Conservation (phyloP, 441 rosid species). For the Croton laevigatus region DNA sequence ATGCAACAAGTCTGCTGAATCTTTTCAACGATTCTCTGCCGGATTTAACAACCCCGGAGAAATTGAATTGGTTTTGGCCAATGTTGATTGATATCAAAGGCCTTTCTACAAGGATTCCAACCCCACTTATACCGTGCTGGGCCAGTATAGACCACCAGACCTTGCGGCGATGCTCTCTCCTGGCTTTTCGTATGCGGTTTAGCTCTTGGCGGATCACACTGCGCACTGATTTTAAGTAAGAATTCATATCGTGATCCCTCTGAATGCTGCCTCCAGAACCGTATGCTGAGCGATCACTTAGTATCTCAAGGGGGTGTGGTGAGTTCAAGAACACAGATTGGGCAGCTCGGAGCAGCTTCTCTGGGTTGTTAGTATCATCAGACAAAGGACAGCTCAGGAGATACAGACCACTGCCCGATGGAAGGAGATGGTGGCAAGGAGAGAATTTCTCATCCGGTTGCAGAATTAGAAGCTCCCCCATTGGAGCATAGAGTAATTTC, state of each 20-base stretch:
- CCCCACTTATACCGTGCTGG: constrained; percentile 19
- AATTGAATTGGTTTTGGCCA: constrained; percentile 42
- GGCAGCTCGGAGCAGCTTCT: constrained; percentile 64
- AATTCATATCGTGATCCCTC: constrained; percentile 87
- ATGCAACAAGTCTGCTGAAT: constrained; percentile 64
- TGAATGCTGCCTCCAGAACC: constrained; percentile 80
- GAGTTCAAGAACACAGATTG: constrained; percentile 67
- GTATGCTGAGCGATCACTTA: constrained; percentile 79
- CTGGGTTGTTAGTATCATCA: constrained; percentile 41
- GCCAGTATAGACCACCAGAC: constrained; percentile 73
- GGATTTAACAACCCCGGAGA: constrained; percentile 55
- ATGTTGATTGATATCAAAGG: constrained; percentile 20
- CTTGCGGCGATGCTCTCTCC: constrained; percentile 55
- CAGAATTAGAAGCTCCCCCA: constrained; percentile 89
- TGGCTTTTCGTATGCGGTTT: constrained; percentile 54
- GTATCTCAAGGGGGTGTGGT: constrained; percentile 93
- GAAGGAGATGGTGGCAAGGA: constrained; percentile 86
- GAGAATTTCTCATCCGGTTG: constrained; percentile 93
- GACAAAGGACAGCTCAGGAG: constrained; percentile 40
- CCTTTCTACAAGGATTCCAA: constrained; percentile 33
- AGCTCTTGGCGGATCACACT: constrained; percentile 70
- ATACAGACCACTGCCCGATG: constrained; percentile 81
- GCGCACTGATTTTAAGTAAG: constrained; percentile 63
- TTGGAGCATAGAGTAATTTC: constrained; percentile 79
- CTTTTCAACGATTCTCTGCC: constrained; percentile 68